Evolutionary conservation across 305 asterid genomes (phyloP).

Genomic region (Fraxinus xanthoxyloides): DNA sequence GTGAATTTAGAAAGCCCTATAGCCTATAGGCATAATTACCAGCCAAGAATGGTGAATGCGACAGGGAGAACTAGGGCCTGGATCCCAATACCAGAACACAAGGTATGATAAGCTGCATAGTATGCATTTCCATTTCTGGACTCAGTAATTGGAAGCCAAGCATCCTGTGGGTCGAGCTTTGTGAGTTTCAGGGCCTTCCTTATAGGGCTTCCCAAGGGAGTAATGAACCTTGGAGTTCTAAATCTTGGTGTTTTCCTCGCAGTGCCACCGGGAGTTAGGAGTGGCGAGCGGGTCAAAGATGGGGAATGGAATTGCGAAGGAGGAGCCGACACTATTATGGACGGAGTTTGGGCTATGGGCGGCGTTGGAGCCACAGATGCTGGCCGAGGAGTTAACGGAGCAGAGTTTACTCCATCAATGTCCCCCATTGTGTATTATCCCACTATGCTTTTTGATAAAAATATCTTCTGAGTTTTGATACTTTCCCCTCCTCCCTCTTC

Average conservation of each 20-base stretch:
- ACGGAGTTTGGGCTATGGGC: conserved; percentile 9
- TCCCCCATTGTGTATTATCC: neutral
- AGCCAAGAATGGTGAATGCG: conserved; percentile 74
- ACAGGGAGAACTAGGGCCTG: conserved; percentile 83
- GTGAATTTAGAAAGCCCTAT: neutral
- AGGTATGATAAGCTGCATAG: conserved; percentile 87
- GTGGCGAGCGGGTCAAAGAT: conserved; percentile 45
- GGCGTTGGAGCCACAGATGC: conserved; percentile 30
- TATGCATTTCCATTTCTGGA: conserved; percentile 79
- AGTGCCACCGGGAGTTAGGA: conserved; percentile 25
- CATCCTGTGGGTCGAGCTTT: conserved; percentile 76
- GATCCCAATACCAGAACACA: conserved; percentile 81
- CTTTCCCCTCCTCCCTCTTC: neutral
- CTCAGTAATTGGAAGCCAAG: conserved; percentile 91
- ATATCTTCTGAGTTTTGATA: neutral
- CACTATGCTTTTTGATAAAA: neutral
- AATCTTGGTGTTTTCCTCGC: conserved; percentile 7
- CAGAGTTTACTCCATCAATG: conserved; percentile 10
- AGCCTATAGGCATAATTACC: conserved; percentile 36
- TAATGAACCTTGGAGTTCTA: conserved; percentile 35
- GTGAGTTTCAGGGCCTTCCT: conserved; percentile 60
- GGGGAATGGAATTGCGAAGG: conserved; percentile 52
- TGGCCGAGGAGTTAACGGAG: conserved; percentile 36
- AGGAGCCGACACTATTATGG: conserved; percentile 37
- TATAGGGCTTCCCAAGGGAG: conserved; percentile 84